phyloP scores from a whole-genome alignment of 2,329 filamentous ascomycete genomes.

The Bipolaris zeicola region DNA sequence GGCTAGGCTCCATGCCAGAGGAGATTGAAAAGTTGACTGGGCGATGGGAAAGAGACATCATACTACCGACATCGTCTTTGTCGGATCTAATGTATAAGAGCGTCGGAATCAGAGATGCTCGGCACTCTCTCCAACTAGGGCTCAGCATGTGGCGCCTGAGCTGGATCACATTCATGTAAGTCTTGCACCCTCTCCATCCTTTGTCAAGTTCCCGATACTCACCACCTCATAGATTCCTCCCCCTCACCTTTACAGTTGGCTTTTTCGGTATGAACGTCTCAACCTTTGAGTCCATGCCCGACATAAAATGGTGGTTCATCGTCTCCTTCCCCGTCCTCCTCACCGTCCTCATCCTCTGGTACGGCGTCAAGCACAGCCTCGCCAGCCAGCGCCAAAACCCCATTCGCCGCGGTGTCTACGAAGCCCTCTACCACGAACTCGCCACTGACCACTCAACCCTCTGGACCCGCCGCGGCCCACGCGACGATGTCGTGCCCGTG shows the following conservation, averaged over 20 bases:
- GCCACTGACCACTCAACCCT: constrained; percentile 53
- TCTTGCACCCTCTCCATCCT: neutral
- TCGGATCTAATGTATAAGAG: constrained; percentile 60
- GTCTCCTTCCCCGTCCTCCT: constrained; percentile 53
- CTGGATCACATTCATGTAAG: constrained; percentile 72
- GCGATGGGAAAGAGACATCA: constrained; percentile 57
- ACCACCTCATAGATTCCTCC: constrained; percentile 57
- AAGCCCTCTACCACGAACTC: constrained; percentile 57
- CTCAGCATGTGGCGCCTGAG: constrained; percentile 62
- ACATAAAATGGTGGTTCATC: constrained; percentile 52
- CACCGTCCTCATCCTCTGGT: constrained; percentile 55
- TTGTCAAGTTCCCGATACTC: neutral
- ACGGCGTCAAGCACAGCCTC: constrained; percentile 54
- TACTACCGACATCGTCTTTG: constrained; percentile 57
- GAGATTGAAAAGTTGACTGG: constrained; percentile 55
- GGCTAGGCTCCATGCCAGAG: constrained; percentile 49
- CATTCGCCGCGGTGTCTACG: constrained; percentile 57
- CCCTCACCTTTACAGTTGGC: constrained; percentile 57
- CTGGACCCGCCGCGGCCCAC: constrained; percentile 57
- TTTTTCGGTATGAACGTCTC: constrained; percentile 61
- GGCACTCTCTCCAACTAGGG: constrained; percentile 56
- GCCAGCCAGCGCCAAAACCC: constrained; percentile 52
- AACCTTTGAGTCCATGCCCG: constrained; percentile 43
- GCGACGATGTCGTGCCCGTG: constrained; percentile 48
- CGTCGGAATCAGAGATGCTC: constrained; percentile 59